Evolutionary conservation across 805 yeast genomes (phyloP), one percentile per base, ranked within the genome.

Genomic region (Monosporozyma siamensis): DNA sequence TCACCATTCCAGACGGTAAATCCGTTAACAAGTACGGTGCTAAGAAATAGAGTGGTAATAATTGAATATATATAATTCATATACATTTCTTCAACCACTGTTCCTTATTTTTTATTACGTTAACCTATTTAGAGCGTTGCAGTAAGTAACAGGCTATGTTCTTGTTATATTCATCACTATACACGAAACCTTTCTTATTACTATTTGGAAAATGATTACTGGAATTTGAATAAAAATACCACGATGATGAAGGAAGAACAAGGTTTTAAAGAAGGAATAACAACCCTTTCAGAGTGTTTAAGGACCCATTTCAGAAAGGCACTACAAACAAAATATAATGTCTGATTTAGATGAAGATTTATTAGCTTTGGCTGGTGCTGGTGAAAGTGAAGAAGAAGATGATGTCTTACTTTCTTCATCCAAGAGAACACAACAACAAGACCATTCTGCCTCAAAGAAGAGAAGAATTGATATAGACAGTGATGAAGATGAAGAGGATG

Each of bases 1-100:
- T 83, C 69, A 82, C 95, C 51, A 87, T 90, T 55, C 97, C 97
- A 48, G 97, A 90, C 64, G 97, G 97, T 63, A 90, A 89, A 69
- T 65, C 81, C 42, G 82, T 79, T 34, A 80, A 80, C 65, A 75
- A 71, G 54, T 82, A 82, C 62, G 90, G 89, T 61, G 77, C 81
- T 41, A 82, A 82, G 71, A 71, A 71, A 59, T 66, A 63, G 50
- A 65, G n/a, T n/a, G n/a, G n/a, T n/a, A n/a, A n/a, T n/a, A n/a
- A n/a, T n/a, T n/a, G n/a, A n/a, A n/a, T n/a, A n/a, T n/a, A n/a
- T n/a, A n/a, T n/a, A n/a, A n/a, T n/a, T n/a, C n/a, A n/a, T n/a
- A n/a, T n/a, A n/a, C n/a, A n/a, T n/a, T n/a, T n/a, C n/a, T n/a
- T n/a, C n/a, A n/a, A n/a, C n/a, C n/a, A n/a, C n/a, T n/a, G n/a